Evolutionary conservation across 2,329 filamentous ascomycete species (phyloP).

Genomic region (Stachybotrys chlorohalonatus): DNA sequence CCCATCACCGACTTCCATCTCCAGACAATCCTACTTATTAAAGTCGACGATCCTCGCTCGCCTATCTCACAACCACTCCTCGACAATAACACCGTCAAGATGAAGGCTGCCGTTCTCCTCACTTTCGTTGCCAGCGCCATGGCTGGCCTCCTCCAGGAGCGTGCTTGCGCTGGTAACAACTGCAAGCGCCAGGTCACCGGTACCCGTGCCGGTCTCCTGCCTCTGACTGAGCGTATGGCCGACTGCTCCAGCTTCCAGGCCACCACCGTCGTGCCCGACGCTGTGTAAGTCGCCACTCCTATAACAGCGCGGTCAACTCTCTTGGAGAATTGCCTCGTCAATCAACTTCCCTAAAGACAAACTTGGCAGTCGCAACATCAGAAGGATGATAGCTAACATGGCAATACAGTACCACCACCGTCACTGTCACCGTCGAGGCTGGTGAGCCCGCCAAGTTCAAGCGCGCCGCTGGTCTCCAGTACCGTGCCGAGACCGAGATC

Average conservation of each 20-base stretch:
- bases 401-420: conserved; percentile 21
- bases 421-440: conserved; percentile 27
- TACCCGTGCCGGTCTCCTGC: conserved; percentile 25
- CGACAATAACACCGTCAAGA: conserved; percentile 16
- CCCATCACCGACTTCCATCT: conserved; percentile 2
- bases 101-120: conserved; percentile 31
- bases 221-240: conserved; percentile 24
- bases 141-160: conserved; percentile 24
- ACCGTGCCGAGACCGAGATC: conserved; percentile 20
- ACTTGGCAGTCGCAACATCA: not conserved
- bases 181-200: conserved; percentile 37
- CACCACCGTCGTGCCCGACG: conserved; percentile 28
- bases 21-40: conserved; percentile 1
- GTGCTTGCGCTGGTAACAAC: conserved; percentile 32
- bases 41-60: conserved; percentile 1
- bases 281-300: conserved; percentile 22
- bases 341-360: not conserved
- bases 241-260: conserved; percentile 31
- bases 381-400: not conserved
- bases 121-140: conserved; percentile 26
- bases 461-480: conserved; percentile 15
- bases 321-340: too few relatives aligned
- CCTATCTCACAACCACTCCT: not conserved
- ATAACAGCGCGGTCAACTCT: too few relatives aligned
- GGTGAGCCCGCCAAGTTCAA: conserved; percentile 17